Conservation (phyloP, 768 basidiomycete genomes). For the Antrodiella citrinella region DNA sequence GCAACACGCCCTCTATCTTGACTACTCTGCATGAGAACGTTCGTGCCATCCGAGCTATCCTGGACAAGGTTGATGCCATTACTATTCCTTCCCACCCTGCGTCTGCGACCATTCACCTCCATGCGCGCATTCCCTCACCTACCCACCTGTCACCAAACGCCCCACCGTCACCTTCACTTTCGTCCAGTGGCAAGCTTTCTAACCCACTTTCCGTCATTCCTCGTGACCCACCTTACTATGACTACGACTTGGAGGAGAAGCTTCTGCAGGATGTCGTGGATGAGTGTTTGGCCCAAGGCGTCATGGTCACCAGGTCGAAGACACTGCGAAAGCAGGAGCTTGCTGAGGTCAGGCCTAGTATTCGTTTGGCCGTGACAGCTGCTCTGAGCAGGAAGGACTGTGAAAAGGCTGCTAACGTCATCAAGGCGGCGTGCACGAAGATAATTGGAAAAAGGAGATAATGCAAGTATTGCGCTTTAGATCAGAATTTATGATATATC, state of each 20-base stretch:
- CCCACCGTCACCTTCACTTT: conserved; percentile 14
- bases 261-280: conserved; percentile 91
- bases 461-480: not conserved
- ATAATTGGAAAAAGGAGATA: conserved; percentile 56
- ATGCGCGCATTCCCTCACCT: conserved; percentile 35
- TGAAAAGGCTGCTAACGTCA: conserved; percentile 73
- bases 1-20: conserved; percentile 68
- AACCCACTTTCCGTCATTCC: conserved; percentile 42
- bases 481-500: not conserved
- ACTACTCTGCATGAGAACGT: conserved; percentile 75
- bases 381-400: conserved; percentile 84
- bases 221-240: conserved; percentile 39
- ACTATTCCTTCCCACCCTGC: conserved; percentile 78
- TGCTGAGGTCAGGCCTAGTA: conserved; percentile 72
- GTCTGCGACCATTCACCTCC: conserved; percentile 85
- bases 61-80: conserved; percentile 80
- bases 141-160: conserved; percentile 20
- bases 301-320: conserved; percentile 81
- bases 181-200: conserved; percentile 20
- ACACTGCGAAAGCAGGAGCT: conserved; percentile 78
- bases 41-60: conserved; percentile 63
- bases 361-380: conserved; percentile 73
- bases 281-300: conserved; percentile 70
- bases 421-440: conserved; percentile 72
- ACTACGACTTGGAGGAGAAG: conserved; percentile 64